Evolutionary conservation across 768 basidiomycete species (phyloP), one percentile per base, ranked within the genome.

Genomic region (Chalciporus pseudorubinellus): DNA sequence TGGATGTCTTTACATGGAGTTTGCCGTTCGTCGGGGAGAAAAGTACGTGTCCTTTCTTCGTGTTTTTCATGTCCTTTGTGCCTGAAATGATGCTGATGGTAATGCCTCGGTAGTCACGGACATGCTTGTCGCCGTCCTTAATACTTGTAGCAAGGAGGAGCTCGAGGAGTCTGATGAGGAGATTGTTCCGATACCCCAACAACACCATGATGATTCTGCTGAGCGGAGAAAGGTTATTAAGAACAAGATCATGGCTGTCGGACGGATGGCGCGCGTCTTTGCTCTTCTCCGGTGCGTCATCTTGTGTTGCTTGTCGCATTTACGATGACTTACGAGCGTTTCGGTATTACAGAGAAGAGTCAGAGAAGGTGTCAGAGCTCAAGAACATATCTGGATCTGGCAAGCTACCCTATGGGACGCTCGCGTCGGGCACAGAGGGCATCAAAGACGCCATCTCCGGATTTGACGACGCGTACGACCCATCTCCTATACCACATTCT

Each of bases 1-100:
- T 98, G 95, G 95, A 98, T 61, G 95, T 95, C 20, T 99, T 99
- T 67, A 98, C 97, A 0, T 99, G 97, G 97, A 91, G 88, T 76
- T 71, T 99, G 52, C 97, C 97, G 1, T 98, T 98, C 64, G 97
- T 99, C 7, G 97, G 95, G 56, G 90, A 95, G 71, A 98, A 99
- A 74, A 98, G 95, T 92, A 26, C 9, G 82, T 44, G 47, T 34
- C 33, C 8, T 28, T 36, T 42, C 16, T n/a, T n/a, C n/a, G n/a
- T n/a, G n/a, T n/a, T n/a, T n/a, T n/a, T n/a, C n/a, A n/a, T n/a
- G n/a, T n/a, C n/a, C n/a, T n/a, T n/a, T n/a, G n/a, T n/a, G n/a
- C n/a, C n/a, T n/a, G n/a, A n/a, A n/a, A n/a, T 1, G 24, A 18
- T 10, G 24, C n/a, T 65, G 44, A 67, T 19, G 29, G 11, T 47